Evolutionary conservation across 495 filamentous ascomycete genomes (phyloP), one percentile per base, ranked within the genome.

Genomic region (Achaetomiella virescens): DNA sequence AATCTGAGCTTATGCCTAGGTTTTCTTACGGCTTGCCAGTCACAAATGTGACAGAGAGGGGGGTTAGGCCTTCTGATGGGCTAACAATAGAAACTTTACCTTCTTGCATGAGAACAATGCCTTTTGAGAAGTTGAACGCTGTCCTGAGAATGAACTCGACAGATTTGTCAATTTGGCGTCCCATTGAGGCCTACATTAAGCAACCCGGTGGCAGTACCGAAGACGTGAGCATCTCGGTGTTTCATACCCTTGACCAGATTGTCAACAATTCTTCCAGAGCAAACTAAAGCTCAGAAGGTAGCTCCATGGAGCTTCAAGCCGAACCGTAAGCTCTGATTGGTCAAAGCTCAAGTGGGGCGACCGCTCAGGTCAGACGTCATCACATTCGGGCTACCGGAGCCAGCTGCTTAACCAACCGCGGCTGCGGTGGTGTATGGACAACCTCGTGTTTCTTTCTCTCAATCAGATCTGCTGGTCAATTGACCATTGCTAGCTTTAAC

Each of bases 341-440:
- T 11, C 46, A 24, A 56, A 56, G 54, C 54, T 56, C 25, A 12
- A 10, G 46, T 49, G 43, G 50, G 10, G 31, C 41, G 18, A 6
- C 29, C 0, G 5, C n/a, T 31, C 20, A 56, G 45, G 18, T 44
- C 37, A 41, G 54, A 56, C 54, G 54, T 56, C 54, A 56, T 56
- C 11, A 11, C 12, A 14, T 9, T 50, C 54, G 54, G 46, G 22
- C 53, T 6, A 55, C 45, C 53, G 53, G 53, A 55, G 10, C 5
- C 14, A 2, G 21, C 6, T 2, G 11, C 11, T 11, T 2, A 29
- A 6, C 9, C 22, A 17, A 46, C 43, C 43, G 15, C 43, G 18
- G 40, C 40, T 2, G 17, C n/a, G 40, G 7, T 42, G 17, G 15
- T 21, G 18, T 21, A 4, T 7, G 37, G 15, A 24, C 3, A 12